Conservation (phyloP, 495 filamentous ascomycete species). For the Annulohypoxylon bovei region DNA sequence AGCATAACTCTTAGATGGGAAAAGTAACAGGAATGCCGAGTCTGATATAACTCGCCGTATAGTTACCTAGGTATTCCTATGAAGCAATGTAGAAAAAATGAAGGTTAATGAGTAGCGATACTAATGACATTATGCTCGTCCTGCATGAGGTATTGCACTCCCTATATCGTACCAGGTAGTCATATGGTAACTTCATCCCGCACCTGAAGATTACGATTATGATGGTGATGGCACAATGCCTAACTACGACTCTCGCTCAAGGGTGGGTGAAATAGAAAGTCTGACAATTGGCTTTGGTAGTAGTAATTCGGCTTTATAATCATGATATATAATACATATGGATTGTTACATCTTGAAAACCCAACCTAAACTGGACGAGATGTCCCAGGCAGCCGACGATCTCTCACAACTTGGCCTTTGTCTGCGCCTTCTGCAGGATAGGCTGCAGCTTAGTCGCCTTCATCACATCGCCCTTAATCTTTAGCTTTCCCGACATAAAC, state of each 20-base stretch:
- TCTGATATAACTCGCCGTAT: too few relatives aligned
- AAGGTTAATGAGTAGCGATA: too few relatives aligned
- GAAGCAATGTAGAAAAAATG: too few relatives aligned
- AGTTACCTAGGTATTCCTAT: too few relatives aligned
- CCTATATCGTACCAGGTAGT: background rate
- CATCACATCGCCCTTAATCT: slow-evolving; percentile 98
- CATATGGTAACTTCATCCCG: background rate
- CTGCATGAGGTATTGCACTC: background rate
- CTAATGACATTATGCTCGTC: background rate
- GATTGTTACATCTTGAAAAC: background rate
- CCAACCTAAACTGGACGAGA: slow-evolving; percentile 6
- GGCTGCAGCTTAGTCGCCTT: slow-evolving; percentile 98
- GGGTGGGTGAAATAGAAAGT: background rate
- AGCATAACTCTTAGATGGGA: too few relatives aligned
- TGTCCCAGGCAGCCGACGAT: slow-evolving; percentile 1
- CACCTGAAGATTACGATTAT: background rate
- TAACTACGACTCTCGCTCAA: background rate
- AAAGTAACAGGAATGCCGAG: too few relatives aligned
- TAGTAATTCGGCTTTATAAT: background rate
- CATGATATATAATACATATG: slow-evolving; percentile 2
- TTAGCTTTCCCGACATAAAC: slow-evolving; percentile 97
- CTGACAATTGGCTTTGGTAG: background rate
- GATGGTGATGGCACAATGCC: background rate
- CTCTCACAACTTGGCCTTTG: slow-evolving; percentile 84
- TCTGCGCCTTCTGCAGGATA: slow-evolving; percentile 86